Percentiles rank a stretch among this genome's conserved stretches.
Conservation (phyloP, 306 rosid genomes). For the Crotalaria pallida region DNA sequence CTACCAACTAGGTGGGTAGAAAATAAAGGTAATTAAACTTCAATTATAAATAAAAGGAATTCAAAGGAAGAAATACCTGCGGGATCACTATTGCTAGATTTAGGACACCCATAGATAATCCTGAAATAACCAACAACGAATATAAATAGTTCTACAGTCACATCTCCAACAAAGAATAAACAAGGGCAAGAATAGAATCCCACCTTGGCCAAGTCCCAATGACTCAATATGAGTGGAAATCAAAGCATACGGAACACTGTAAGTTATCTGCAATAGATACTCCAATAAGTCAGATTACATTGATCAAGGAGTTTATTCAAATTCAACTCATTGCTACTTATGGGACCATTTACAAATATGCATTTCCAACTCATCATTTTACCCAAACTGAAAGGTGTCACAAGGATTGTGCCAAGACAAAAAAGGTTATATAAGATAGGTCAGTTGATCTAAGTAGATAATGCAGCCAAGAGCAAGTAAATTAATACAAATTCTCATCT, state of each 20-base stretch:
- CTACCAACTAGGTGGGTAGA: background rate
- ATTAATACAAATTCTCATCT: background rate
- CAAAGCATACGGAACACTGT: conserved; percentile 92
- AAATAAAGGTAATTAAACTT: background rate
- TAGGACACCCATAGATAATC: conserved; percentile 91
- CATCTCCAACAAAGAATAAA: conserved; percentile 14
- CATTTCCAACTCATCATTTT: conserved; percentile 16
- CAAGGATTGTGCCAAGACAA: conserved; percentile 1
- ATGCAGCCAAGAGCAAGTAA: background rate
- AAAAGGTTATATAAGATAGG: background rate
- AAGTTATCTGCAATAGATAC: conserved; percentile 63
- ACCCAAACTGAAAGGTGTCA: background rate
- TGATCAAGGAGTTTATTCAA: conserved; percentile 1
- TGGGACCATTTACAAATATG: background rate
- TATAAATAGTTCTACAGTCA: conserved; percentile 23
- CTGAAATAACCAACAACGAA: conserved; percentile 47
- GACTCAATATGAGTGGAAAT: conserved; percentile 72
- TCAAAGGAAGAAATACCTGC: conserved; percentile 56
- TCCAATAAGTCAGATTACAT: conserved; percentile 10
- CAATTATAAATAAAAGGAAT: background rate
- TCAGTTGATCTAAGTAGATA: background rate
- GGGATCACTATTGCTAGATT: conserved; percentile 90
- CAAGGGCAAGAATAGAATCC: conserved; percentile 15
- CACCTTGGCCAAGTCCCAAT: conserved; percentile 95
- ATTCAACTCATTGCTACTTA: conserved; percentile 11